Percentiles rank a stretch among this genome's conserved stretches.
phyloP scores from a whole-genome alignment of 2,329 filamentous ascomycete species.

The Penicillium sp. region DNA sequence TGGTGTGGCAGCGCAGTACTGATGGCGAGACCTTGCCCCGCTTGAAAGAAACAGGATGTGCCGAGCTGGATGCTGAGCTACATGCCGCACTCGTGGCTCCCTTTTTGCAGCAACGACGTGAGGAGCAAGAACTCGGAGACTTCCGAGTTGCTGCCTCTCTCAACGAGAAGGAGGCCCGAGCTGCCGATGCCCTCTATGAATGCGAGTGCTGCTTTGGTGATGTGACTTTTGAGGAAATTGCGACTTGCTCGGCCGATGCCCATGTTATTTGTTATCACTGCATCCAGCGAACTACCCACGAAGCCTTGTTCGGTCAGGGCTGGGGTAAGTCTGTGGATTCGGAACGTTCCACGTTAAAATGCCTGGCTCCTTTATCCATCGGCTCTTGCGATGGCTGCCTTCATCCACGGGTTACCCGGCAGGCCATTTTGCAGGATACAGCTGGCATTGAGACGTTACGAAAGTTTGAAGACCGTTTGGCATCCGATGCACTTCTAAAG shows the following conservation, averaged over 20 bases:
- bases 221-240: slow-evolving; percentile 49
- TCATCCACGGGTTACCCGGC: slow-evolving; percentile 65
- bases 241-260: slow-evolving; percentile 42
- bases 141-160: slow-evolving; percentile 41
- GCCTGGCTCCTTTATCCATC: slow-evolving; percentile 70
- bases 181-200: slow-evolving; percentile 45
- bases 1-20: slow-evolving; percentile 38
- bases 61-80: slow-evolving; percentile 46
- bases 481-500: slow-evolving; percentile 71
- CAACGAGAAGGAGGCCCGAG: slow-evolving; percentile 45
- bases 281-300: slow-evolving; percentile 75
- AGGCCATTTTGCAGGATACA: slow-evolving; percentile 68
- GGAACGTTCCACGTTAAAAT: slow-evolving; percentile 71
- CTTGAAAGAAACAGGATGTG: slow-evolving; percentile 43
- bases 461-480: slow-evolving; percentile 75
- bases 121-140: slow-evolving; percentile 40
- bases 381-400: slow-evolving; percentile 73
- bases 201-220: slow-evolving; percentile 51
- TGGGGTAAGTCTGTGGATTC: slow-evolving; percentile 79
- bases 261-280: slow-evolving; percentile 64
- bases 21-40: slow-evolving; percentile 34
- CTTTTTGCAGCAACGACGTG: slow-evolving; percentile 33
- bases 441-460: slow-evolving; percentile 69
- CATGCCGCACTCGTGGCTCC: slow-evolving; percentile 38
- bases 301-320: slow-evolving; percentile 89